Conservation (phyloP, 78 protist species). For the Fonticula alba region DNA sequence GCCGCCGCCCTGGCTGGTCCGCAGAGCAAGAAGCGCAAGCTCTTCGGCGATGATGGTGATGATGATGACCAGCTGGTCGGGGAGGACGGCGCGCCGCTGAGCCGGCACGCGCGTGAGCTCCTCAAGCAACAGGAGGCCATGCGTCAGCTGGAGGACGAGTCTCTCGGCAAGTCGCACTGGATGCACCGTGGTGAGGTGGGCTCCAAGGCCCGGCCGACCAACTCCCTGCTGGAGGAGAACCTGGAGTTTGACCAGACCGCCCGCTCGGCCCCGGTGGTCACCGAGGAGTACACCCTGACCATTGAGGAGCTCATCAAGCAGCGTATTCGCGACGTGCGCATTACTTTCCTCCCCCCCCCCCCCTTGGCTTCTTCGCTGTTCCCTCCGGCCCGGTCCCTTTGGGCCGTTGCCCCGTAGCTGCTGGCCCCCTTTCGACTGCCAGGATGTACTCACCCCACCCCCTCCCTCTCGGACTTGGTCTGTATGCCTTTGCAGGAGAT, state of each 20-base stretch:
- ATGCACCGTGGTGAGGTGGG: background rate
- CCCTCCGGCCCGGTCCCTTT: too few relatives aligned
- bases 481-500: too few relatives aligned
- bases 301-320: background rate
- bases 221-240: constrained; percentile 3
- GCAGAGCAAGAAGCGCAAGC: background rate
- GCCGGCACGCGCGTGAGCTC: too few relatives aligned
- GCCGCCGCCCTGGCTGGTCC: too few relatives aligned
- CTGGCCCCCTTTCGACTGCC: too few relatives aligned
- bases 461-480: too few relatives aligned
- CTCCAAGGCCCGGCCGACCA: background rate
- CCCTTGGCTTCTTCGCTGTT: too few relatives aligned
- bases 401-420: too few relatives aligned
- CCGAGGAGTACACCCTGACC: background rate
- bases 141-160: background rate
- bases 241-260: constrained; percentile 4
- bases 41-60: background rate
- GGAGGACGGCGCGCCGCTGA: too few relatives aligned
- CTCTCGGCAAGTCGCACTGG: background rate
- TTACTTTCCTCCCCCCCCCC: background rate
- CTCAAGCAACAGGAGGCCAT: background rate
- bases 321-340: background rate
- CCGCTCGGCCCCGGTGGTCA: background rate
- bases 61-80: too few relatives aligned
- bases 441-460: too few relatives aligned